Evolutionary conservation across 1,139 yeast genomes (phyloP).

Genomic region (Arxiozyma heterogenica): DNA sequence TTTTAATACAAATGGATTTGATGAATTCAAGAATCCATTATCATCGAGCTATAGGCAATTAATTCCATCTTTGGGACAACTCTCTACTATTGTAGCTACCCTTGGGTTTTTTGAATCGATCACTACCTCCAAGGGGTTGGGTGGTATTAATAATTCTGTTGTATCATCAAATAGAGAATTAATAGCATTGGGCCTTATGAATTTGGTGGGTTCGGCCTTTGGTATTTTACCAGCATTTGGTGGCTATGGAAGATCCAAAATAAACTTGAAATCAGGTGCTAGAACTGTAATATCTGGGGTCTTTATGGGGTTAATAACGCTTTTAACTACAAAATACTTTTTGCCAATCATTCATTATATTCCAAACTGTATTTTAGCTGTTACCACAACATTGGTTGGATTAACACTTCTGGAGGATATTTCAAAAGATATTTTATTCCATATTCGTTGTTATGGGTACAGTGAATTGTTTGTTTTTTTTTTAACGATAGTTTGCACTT

Average conservation of each 20-base stretch:
- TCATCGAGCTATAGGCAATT: conserved; percentile 27
- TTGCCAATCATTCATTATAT: conserved; percentile 60
- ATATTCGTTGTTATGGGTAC: conserved; percentile 64
- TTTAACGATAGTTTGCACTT: conserved; percentile 61
- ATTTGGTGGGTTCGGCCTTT: conserved; percentile 51
- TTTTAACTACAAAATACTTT: conserved; percentile 54
- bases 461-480: conserved; percentile 68
- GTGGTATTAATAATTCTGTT: conserved; percentile 54
- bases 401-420: conserved; percentile 75
- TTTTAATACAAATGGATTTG: conserved; percentile 39
- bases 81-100: conserved; percentile 71
- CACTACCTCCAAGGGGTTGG: conserved; percentile 79
- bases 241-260: conserved; percentile 88
- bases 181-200: conserved; percentile 75
- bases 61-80: conserved; percentile 36
- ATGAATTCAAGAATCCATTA: conserved; percentile 43
- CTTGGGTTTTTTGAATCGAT: conserved; percentile 91
- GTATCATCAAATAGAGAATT: conserved; percentile 68
- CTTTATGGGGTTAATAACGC: conserved; percentile 65
- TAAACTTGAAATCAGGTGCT: conserved; percentile 81
- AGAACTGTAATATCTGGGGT: conserved; percentile 77
- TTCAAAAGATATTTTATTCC: conserved; percentile 70
- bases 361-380: conserved; percentile 75
- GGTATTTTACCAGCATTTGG: conserved; percentile 92
- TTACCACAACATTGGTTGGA: conserved; percentile 75